Conservation (phyloP, 345 rosid genomes). For the Acer yangbiense region DNA sequence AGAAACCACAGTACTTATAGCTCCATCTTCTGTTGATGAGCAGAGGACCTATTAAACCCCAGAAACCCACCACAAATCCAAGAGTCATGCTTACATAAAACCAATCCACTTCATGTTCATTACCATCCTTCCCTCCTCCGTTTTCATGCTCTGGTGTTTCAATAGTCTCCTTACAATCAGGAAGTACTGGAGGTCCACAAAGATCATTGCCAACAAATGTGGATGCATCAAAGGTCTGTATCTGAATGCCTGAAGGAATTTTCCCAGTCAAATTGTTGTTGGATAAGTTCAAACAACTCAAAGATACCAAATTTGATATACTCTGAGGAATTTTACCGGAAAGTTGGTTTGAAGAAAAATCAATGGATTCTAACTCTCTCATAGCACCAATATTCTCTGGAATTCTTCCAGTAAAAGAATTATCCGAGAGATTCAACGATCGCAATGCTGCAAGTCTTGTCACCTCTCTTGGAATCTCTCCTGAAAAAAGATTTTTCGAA, state of each 20-base stretch:
- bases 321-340: not conserved
- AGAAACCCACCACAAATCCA: too few relatives aligned
- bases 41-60: too few relatives aligned
- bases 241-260: not conserved
- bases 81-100: too few relatives aligned
- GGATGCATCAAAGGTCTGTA: not conserved
- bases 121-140: not conserved
- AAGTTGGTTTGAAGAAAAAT: not conserved
- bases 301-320: not conserved
- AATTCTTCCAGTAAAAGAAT: not conserved
- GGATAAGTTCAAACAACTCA: not conserved
- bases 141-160: not conserved
- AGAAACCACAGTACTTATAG: too few relatives aligned
- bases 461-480: not conserved
- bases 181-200: not conserved
- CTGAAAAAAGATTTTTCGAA: not conserved
- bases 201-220: not conserved
- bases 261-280: not conserved
- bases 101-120: not conserved
- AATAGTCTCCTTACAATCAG: not conserved
- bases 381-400: not conserved
- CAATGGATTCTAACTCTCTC: not conserved
- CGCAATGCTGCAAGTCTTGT: not conserved
- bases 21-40: too few relatives aligned
- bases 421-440: not conserved